Evolutionary conservation across 2,329 filamentous ascomycete genomes (phyloP).

Genomic region (Ascochyta koolunga): DNA sequence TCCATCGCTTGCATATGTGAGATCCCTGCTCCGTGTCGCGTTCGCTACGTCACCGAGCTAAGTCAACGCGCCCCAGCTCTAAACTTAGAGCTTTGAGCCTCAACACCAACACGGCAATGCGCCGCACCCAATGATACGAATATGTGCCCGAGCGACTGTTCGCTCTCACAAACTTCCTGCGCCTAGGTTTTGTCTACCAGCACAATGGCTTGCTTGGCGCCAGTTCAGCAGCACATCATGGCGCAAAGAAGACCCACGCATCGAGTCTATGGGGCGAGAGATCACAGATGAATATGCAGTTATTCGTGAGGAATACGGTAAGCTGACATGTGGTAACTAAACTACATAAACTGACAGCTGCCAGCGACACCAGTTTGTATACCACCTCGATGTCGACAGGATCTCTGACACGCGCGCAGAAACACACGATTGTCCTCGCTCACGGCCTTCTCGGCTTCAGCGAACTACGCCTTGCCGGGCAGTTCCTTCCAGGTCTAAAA

Average conservation of each 20-base stretch:
- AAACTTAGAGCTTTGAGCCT: constrained; percentile 5
- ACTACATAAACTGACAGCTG: constrained; percentile 19
- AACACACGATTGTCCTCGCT: constrained; percentile 66
- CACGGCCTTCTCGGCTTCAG: constrained; percentile 72
- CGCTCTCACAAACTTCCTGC: constrained; percentile 23
- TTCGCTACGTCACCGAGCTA: constrained; percentile 33
- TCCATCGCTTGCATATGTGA: background rate
- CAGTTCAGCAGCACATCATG: constrained; percentile 31
- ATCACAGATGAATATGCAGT: constrained; percentile 68
- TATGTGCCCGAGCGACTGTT: constrained; percentile 31
- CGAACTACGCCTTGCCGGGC: constrained; percentile 62
- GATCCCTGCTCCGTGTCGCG: constrained; percentile 13
- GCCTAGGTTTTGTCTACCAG: background rate
- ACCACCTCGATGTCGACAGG: constrained; percentile 20
- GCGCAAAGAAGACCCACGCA: constrained; percentile 54
- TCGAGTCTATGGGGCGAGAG: constrained; percentile 57
- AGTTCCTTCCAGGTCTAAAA: constrained; percentile 62
- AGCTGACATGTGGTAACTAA: background rate
- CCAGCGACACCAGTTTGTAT: constrained; percentile 43
- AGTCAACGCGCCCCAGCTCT: constrained; percentile 5
- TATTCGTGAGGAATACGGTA: constrained; percentile 64
- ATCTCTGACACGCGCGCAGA: constrained; percentile 33
- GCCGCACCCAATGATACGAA: constrained; percentile 39
- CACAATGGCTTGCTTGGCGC: constrained; percentile 13
- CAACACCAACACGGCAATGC: constrained; percentile 27